These are phyloP conservation scores for Prunus yedoensis DNA, from an alignment of 331 rosid genomes.

Conservation along the genomic window DNA sequence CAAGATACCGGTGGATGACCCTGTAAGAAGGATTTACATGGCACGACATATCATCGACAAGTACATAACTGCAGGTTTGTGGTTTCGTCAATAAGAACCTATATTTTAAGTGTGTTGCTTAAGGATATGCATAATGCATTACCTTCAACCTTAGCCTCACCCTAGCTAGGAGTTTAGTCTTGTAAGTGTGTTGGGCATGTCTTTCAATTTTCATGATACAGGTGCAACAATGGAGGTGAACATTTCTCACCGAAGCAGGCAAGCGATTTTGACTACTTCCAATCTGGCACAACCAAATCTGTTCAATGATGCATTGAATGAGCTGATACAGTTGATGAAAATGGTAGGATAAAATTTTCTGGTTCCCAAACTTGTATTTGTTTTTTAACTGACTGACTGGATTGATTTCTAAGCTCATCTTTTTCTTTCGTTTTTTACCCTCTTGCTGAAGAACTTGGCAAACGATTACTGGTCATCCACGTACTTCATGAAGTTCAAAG, in stretches of 20 bases:
- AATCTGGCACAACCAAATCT: conserved; percentile 67
- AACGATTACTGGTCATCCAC: conserved; percentile 93
- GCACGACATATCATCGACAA: conserved; percentile 88
- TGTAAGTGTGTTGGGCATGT: neutral
- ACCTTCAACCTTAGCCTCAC: neutral
- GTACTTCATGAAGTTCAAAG: conserved; percentile 79
- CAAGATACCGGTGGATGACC: conserved; percentile 75
- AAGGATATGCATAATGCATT: neutral
- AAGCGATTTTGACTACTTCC: conserved; percentile 68
- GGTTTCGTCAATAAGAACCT: neutral
- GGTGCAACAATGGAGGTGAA: too few relatives aligned
- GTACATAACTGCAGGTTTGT: conserved; percentile 79
- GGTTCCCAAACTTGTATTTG: neutral
- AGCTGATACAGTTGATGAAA: conserved; percentile 73
- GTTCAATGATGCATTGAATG: conserved; percentile 67
- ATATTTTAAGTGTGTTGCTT: neutral
- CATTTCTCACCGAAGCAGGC: too few relatives aligned
- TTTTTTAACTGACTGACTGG: neutral
- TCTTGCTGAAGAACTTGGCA: conserved; percentile 59
- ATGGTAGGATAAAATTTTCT: conserved; percentile 41
- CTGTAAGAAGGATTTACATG: conserved; percentile 93
- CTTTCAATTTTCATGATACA: conserved; percentile 28
- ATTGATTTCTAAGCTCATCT: neutral
- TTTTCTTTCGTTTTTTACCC: neutral
- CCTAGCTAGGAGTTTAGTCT: neutral